These are phyloP conservation scores for Chondrostereum purpureum DNA, from an alignment of 1,284 basidiomycete genomes.

Conservation along the genomic window DNA sequence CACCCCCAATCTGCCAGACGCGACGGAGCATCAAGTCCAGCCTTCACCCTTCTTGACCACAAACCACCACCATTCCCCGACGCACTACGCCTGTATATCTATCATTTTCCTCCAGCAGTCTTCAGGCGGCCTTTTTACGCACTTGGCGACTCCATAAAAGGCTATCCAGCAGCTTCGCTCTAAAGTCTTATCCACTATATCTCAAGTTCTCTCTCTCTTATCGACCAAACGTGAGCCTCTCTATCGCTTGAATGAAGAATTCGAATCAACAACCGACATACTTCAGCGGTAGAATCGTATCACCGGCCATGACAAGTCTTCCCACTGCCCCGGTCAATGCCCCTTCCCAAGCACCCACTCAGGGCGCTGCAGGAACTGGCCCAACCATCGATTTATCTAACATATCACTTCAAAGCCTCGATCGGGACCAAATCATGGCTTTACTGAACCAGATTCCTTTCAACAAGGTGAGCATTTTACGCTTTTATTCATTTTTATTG, in stretches of 20 bases:
- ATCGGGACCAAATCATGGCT: slow-evolving; percentile 44
- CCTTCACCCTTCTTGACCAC: background rate
- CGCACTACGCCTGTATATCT: too few relatives aligned
- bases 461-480: slow-evolving; percentile 28
- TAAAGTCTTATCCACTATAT: too few relatives aligned
- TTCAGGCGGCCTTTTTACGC: too few relatives aligned
- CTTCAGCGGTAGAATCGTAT: too few relatives aligned
- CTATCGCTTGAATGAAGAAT: too few relatives aligned
- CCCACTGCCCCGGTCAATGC: background rate
- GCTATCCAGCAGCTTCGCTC: too few relatives aligned
- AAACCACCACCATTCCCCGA: background rate
- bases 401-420: slow-evolving; percentile 21
- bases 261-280: too few relatives aligned
- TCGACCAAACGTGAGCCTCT: too few relatives aligned
- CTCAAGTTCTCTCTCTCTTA: too few relatives aligned
- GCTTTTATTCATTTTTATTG: slow-evolving; percentile 9
- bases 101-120: too few relatives aligned
- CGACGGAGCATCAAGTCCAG: slow-evolving; percentile 1
- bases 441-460: slow-evolving; percentile 45
- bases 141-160: too few relatives aligned
- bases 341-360: background rate
- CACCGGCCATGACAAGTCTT: background rate
- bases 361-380: background rate
- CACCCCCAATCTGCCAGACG: slow-evolving; percentile 7
- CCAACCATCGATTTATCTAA: background rate